Conservation (phyloP, 208 protist species). For the Strigomonas culicis region DNA sequence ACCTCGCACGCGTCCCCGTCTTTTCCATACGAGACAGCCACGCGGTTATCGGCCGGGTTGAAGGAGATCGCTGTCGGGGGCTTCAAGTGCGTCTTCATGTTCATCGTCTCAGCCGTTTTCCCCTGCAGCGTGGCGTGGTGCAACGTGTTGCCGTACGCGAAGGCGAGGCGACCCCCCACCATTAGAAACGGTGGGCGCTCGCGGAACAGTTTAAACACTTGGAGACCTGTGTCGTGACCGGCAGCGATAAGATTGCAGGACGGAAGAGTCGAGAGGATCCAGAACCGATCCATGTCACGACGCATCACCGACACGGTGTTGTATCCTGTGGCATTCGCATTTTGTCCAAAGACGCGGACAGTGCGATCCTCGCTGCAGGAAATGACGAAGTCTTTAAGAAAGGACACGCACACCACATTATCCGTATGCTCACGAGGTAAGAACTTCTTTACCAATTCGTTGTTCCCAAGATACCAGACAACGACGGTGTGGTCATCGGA, state of each 20-base stretch:
- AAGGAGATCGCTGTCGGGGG: slow-evolving; percentile 55
- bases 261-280: slow-evolving; percentile 95
- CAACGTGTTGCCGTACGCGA: slow-evolving; percentile 50
- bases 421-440: slow-evolving; percentile 96
- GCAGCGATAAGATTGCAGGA: slow-evolving; percentile 96
- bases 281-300: slow-evolving; percentile 97
- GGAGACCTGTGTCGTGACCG: slow-evolving; percentile 96
- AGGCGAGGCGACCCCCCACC: slow-evolving; percentile 46
- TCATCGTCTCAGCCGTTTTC: slow-evolving; percentile 12
- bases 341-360: slow-evolving; percentile 91
- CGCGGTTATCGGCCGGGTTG: slow-evolving; percentile 45
- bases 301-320: slow-evolving; percentile 87
- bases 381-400: slow-evolving; percentile 96
- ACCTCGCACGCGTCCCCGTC: neutral
- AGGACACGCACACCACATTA: slow-evolving; percentile 97
- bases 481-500: slow-evolving; percentile 97
- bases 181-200: slow-evolving; percentile 91
- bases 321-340: neutral
- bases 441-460: slow-evolving; percentile 84
- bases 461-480: slow-evolving; percentile 94
- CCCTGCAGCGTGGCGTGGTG: slow-evolving; percentile 48
- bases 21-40: slow-evolving; percentile 40
- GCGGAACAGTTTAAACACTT: slow-evolving; percentile 98
- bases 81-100: slow-evolving; percentile 27
- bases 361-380: slow-evolving; percentile 95